phyloP scores from a whole-genome alignment of 768 basidiomycete genomes.

The Boletus vinaceobasis region DNA sequence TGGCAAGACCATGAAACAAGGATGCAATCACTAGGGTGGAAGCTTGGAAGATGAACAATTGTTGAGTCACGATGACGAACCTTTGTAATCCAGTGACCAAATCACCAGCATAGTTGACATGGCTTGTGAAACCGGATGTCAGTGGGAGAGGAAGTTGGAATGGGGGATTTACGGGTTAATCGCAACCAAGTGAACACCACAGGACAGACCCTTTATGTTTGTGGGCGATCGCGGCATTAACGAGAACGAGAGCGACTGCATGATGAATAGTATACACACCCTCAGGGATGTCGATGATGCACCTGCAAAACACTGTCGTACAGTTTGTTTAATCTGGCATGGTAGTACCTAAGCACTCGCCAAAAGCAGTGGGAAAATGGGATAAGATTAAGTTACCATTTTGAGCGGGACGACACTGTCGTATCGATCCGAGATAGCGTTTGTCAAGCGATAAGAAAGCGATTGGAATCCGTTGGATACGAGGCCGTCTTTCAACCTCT shows the following conservation, averaged over 20 bases:
- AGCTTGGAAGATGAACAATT: neutral
- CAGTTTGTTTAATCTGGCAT: no score
- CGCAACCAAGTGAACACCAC: no score
- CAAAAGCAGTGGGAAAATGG: neutral
- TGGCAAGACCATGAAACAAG: conserved; percentile 9
- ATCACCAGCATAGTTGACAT: conserved; percentile 18
- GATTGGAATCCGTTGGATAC: neutral
- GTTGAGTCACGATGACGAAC: neutral
- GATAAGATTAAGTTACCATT: neutral
- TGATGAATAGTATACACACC: neutral
- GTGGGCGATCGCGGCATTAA: no score
- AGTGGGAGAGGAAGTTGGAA: no score
- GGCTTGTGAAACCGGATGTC: neutral
- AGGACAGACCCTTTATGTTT: no score
- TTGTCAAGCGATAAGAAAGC: conserved; percentile 20
- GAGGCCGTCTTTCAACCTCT: conserved; percentile 1
- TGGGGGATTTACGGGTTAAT: no score
- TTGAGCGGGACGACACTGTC: neutral
- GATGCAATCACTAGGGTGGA: neutral
- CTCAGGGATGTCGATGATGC: neutral
- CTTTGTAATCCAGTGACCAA: conserved; percentile 14
- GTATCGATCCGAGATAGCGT: conserved; percentile 27
- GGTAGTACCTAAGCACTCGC: no score
- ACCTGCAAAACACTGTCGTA: neutral
- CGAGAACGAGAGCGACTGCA: no score